Conservation (phyloP, 2,329 filamentous ascomycete genomes). For the Penicillium brasilianum region DNA sequence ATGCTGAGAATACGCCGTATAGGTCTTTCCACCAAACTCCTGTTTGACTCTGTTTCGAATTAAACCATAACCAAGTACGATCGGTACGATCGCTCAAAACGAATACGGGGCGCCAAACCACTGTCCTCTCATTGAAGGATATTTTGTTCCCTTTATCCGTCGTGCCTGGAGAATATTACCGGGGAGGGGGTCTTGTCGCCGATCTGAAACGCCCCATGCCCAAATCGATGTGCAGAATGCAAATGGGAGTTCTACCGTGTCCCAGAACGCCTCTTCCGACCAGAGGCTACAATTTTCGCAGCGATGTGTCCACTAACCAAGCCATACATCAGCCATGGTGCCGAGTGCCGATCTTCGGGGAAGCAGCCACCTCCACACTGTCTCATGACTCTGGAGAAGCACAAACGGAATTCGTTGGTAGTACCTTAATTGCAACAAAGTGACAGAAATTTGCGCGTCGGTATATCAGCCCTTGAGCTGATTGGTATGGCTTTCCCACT, state of each 20-base stretch:
- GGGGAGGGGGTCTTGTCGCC: constrained; percentile 16
- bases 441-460: background rate
- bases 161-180: constrained; percentile 12
- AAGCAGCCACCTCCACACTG: constrained; percentile 15
- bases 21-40: background rate
- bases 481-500: background rate
- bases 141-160: constrained; percentile 9
- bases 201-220: constrained; percentile 27
- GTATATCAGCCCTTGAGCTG: too few species aligned
- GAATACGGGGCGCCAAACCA: background rate
- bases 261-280: constrained; percentile 12
- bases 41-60: background rate
- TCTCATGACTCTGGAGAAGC: constrained; percentile 17
- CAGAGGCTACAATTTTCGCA: background rate
- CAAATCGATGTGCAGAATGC: constrained; percentile 13
- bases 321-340: background rate
- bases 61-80: background rate
- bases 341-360: constrained; percentile 6
- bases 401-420: background rate
- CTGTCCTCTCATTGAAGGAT: constrained; percentile 22
- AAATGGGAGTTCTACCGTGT: background rate
- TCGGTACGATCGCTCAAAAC: background rate
- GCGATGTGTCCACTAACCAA: constrained; percentile 11
- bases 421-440: background rate
- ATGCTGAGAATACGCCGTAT: background rate